Base-by-base conservation (phyloP, 2,329 filamentous ascomycete genomes). In the Exophiala bonariae region DNA sequence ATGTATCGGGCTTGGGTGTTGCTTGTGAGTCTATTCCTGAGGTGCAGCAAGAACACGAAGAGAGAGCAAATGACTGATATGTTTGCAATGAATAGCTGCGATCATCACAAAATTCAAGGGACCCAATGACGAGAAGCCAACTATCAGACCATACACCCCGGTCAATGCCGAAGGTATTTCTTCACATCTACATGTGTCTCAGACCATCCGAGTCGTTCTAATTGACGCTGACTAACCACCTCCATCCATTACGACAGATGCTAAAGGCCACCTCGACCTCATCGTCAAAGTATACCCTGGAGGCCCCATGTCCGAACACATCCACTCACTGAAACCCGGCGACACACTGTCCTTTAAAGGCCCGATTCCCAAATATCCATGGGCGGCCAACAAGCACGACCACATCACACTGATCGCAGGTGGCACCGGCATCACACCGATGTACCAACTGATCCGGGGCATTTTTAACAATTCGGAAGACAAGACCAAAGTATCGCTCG, bases 391-490 rank as follows among this genome's bases (percentile, higher is more conserved):
- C 81, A 96, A 96, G 81, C 91, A 96, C 76, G 76, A 88, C 52
- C 90, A 97, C 76, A 66, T 76, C 58, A 67, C 64, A 41, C 57
- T 75, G 60, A 70, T 99, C 55, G 89, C 92, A n/a, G 93, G 93
- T 61, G 93, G 93, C 57, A 96, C 93, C 6, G 93, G 93, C 52
- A 95, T 99, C 69, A 93, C 93, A 9, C 93, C 93, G 59, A 96
- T 97, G 92, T 97, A 88, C 79, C 93, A 99, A 78, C 83, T 99
- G 36, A 78, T 83, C 57, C 89, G 89, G 54, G 80, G 85, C 65
- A 96, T 99, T 74, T 95, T 97, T 83, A 89, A 86, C 72, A 95
- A 96, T 81, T 89, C 92, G 51, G 82, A 88, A 34, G 93, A 99
- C 76, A 91, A 93, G 82, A 99, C 93, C 61, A 95, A 96, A 78